Conservation (phyloP, 1,284 basidiomycete genomes). For the Fomitopsis palustris region DNA sequence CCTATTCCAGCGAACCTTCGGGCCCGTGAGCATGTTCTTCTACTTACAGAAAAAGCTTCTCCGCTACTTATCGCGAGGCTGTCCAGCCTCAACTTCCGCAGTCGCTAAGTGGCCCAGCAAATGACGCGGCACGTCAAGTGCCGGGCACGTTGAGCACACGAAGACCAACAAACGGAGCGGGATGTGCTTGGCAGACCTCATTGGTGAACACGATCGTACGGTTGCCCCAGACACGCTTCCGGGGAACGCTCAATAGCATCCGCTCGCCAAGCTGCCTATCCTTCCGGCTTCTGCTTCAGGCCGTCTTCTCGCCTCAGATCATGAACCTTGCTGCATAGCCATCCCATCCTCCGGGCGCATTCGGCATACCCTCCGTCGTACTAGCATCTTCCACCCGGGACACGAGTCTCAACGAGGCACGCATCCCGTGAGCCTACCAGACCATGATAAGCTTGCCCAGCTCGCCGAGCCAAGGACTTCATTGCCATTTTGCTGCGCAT, state of each 20-base stretch:
- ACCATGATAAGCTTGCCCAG: slow-evolving; percentile 4
- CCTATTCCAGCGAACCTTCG: not conserved
- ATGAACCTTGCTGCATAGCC: not conserved
- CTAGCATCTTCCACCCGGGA: not conserved
- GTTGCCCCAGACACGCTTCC: not conserved
- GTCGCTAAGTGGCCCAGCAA: not conserved
- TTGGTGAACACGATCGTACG: not conserved
- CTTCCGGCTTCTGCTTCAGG: not conserved
- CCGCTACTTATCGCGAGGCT: not conserved
- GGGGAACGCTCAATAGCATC: not conserved
- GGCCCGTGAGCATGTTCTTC: not conserved
- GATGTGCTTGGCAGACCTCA: not conserved
- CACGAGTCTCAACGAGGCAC: not conserved
- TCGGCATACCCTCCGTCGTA: not conserved
- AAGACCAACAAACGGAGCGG: not conserved
- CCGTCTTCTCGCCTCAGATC: not conserved
- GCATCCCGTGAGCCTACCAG: not conserved
- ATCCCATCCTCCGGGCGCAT: not conserved
- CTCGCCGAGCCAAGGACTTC: not conserved
- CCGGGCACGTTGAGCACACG: not conserved
- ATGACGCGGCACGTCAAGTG: not conserved
- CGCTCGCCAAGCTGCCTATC: not conserved
- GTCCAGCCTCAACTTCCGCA: not conserved
- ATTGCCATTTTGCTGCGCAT: not conserved
- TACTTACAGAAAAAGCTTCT: not conserved